phyloP scores from a whole-genome alignment of 768 basidiomycete species.

The Tylopilus vinaceipallidus region DNA sequence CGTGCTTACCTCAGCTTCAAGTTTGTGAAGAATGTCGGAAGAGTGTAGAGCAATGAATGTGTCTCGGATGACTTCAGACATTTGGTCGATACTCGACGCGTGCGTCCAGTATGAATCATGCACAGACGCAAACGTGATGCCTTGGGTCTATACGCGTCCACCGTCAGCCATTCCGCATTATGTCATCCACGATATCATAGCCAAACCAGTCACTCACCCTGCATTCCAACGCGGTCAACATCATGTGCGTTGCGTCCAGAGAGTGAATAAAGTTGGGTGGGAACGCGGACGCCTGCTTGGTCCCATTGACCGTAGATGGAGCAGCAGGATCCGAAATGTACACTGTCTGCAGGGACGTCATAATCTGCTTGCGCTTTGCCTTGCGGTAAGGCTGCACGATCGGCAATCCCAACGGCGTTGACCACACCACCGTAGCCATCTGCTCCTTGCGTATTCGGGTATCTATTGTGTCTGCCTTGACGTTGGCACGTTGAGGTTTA shows the following conservation, averaged over 20 bases:
- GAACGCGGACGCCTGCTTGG: conserved; percentile 94
- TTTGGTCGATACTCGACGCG: conserved; percentile 78
- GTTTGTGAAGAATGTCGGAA: conserved; percentile 73
- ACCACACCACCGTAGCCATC: conserved; percentile 97
- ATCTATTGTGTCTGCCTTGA: conserved; percentile 23
- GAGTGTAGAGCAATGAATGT: conserved; percentile 93
- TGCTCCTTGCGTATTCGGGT: conserved; percentile 72
- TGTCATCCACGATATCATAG: no score
- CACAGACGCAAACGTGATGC: conserved; percentile 88
- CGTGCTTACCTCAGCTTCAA: conserved; percentile 66
- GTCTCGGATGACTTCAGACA: conserved; percentile 87
- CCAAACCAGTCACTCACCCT: conserved; percentile 47
- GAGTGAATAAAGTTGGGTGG: conserved; percentile 99
- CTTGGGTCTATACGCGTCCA: conserved; percentile 49
- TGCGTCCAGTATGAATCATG: conserved; percentile 99
- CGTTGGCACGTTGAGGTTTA: conserved; percentile 9
- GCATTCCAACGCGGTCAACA: conserved; percentile 91
- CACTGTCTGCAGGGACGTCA: conserved; percentile 82
- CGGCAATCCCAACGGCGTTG: conserved; percentile 90
- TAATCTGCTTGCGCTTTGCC: conserved; percentile 74
- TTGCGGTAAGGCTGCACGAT: conserved; percentile 97
- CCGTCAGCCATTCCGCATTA: background rate
- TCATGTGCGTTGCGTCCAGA: conserved; percentile 98
- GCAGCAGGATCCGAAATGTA: conserved; percentile 85
- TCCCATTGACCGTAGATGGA: conserved; percentile 73